Evolutionary conservation across 306 rosid species (phyloP).

Genomic region (Dalbergia cochinchinensis): DNA sequence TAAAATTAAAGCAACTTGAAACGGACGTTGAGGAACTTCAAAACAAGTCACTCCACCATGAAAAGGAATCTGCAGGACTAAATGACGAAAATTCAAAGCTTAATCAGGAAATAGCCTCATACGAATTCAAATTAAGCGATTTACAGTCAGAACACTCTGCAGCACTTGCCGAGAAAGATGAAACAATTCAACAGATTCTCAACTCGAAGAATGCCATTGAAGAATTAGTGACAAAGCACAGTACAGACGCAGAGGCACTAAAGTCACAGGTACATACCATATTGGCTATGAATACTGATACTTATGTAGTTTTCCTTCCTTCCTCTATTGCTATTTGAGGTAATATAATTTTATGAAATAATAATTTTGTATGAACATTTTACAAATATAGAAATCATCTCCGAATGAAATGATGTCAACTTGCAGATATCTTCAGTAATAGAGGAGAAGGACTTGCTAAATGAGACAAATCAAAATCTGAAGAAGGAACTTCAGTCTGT

Average conservation of each 20-base stretch:
- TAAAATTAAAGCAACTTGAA: slow-evolving; percentile 73
- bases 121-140: slow-evolving; percentile 69
- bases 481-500: slow-evolving; percentile 76
- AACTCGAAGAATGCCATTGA: slow-evolving; percentile 57
- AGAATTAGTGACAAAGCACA: slow-evolving; percentile 64
- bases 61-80: slow-evolving; percentile 65
- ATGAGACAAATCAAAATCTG: slow-evolving; percentile 69
- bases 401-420: slow-evolving; percentile 40
- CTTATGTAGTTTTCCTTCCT: slow-evolving; percentile 6
- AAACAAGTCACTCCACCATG: slow-evolving; percentile 61
- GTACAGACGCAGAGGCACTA: slow-evolving; percentile 70
- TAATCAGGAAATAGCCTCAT: slow-evolving; percentile 59
- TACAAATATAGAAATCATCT: slow-evolving; percentile 16
- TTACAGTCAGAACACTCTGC: slow-evolving; percentile 60
- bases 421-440: slow-evolving; percentile 75
- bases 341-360: slow-evolving; percentile 21
- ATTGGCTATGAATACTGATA: neutral
- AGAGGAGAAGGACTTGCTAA: slow-evolving; percentile 84
- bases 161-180: slow-evolving; percentile 67
- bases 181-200: slow-evolving; percentile 60
- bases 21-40: slow-evolving; percentile 69
- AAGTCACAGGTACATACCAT: slow-evolving; percentile 76
- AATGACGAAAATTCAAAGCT: slow-evolving; percentile 72
- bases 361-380: neutral
- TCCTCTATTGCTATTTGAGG: slow-evolving; percentile 5